Base-by-base conservation (phyloP, 129 eudicot genomes). In the Scalesia atractyloides region DNA sequence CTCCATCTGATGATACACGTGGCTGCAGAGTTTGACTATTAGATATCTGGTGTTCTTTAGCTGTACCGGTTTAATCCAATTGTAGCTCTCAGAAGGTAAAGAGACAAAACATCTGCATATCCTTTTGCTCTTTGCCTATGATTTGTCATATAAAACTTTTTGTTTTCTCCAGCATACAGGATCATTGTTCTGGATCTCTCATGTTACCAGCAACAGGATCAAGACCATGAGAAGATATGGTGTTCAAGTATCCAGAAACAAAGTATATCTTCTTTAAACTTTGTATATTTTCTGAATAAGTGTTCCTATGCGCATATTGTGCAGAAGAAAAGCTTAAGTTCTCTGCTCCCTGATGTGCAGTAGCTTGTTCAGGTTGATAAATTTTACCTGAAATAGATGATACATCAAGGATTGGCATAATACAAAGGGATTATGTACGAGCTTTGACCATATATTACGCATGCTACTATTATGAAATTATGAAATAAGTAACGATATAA, bases 1-100 rank as follows among this genome's bases (percentile, higher is more conserved):
- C 79, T 13, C 82, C 86, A 46, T 80, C 96, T 34, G 96, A 74
- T 13, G 87, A 67, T 48, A 77, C 73, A 53, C 83, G 83, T 64
- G 82, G 77, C 51, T 75, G 81, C 69, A 63, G 85, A 41, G 66
- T 64, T 30, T 74, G 76, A 63, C 77, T 54, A 52, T 66, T 69
- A 36, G 66, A 12, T 73, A 86, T 51, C 85, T 81, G 69, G 69
- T 70, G 48, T 70, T 78, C 44, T 78, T 78, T 64, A 72, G 76
- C 48, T 78, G 86, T 70, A 84, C 76, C 49, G 83, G 74, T 44
- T 68, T 85, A 53, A 80, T 68, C 88, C 87, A 82, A 59, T 43
- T 85, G 74, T 78, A 82, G 70, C 69, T 73, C 44, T 75, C 68
- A 19, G 81, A 70, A 39, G 81, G 73, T 57, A 85, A 70, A 37